Percentiles rank a stretch among this genome's conserved stretches.
Conservation (phyloP, 2,329 filamentous ascomycete species). For the Plectosphaerella cucumerina region DNA sequence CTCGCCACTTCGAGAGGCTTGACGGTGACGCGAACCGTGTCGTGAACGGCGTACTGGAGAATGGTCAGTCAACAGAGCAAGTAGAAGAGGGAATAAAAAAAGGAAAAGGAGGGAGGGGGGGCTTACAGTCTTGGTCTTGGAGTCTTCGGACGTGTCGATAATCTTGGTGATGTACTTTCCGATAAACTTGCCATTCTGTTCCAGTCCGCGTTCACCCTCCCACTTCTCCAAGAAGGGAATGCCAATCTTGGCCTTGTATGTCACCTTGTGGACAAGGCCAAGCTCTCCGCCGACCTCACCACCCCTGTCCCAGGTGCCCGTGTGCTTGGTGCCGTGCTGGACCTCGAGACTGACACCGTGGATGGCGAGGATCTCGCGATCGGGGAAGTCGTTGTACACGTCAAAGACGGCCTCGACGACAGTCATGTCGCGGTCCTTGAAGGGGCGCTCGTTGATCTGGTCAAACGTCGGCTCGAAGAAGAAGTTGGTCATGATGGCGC, state of each 20-base stretch:
- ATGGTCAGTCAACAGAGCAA: no score
- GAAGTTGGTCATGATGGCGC: neutral
- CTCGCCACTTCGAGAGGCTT: neutral
- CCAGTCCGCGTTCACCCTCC: neutral
- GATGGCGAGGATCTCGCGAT: neutral
- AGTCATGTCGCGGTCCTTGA: neutral
- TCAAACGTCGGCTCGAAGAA: neutral
- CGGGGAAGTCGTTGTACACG: neutral
- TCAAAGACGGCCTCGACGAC: neutral
- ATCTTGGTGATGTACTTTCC: neutral
- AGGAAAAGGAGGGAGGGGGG: no score
- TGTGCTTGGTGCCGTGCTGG: neutral
- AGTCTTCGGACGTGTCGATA: neutral
- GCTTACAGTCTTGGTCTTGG: neutral
- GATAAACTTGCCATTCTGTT: neutral
- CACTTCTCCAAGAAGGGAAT: neutral
- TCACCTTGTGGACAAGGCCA: neutral
- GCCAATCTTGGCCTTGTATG: neutral
- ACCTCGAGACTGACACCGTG: neutral
- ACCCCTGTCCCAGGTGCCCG: neutral
- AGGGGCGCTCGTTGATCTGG: neutral
- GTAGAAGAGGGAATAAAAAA: no score
- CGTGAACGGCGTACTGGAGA: neutral
- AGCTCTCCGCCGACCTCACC: neutral
- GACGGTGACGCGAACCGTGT: neutral